phyloP scores from a whole-genome alignment of 176 grass and related monocot genomes.

The Otatea glauca region DNA sequence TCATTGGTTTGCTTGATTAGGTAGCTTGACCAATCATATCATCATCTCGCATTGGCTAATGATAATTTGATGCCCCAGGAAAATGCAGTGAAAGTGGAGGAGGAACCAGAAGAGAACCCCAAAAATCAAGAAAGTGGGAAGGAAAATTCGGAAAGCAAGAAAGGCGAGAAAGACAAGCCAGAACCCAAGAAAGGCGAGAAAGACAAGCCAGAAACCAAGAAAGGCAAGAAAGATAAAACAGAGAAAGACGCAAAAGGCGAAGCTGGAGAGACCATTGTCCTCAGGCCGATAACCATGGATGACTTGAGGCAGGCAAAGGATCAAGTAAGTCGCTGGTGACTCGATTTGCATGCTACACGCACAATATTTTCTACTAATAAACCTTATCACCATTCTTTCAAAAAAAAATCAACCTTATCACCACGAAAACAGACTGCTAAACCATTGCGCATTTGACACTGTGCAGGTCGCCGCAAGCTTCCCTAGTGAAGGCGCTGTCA shows the following conservation, averaged over 20 bases:
- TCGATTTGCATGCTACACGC: not conserved
- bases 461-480: constrained; percentile 75
- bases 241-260: not conserved
- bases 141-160: constrained; percentile 30
- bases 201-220: not conserved
- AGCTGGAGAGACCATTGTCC: constrained; percentile 33
- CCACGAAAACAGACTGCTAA: not conserved
- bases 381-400: constrained; percentile 9
- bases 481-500: constrained; percentile 55
- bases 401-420: no score
- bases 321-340: constrained; percentile 54
- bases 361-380: not conserved
- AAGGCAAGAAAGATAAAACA: not conserved
- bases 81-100: constrained; percentile 14
- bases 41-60: not conserved
- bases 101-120: not conserved
- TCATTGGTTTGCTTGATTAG: not conserved
- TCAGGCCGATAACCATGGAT: constrained; percentile 84
- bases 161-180: not conserved
- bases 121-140: constrained; percentile 16
- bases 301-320: constrained; percentile 84
- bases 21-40: constrained; percentile 30
- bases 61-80: constrained; percentile 32
- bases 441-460: not conserved
- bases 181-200: constrained; percentile 22